These are phyloP conservation scores for Coelastrella sp. DNA, from an alignment of 139 green algal species.

Conservation along the genomic window DNA sequence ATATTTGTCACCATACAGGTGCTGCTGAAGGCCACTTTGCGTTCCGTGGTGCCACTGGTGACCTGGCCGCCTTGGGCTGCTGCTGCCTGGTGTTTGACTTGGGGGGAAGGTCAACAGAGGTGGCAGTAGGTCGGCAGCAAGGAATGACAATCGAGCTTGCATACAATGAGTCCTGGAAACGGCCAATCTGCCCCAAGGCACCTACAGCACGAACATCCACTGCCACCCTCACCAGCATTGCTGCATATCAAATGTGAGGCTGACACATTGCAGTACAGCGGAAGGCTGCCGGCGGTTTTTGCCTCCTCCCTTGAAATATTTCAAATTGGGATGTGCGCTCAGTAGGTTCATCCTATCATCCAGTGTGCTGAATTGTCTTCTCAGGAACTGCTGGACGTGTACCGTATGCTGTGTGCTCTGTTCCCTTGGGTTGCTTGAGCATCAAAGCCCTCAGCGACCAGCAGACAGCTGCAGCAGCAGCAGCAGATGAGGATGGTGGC, in stretches of 20 bases:
- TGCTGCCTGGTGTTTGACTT: constrained; percentile 21
- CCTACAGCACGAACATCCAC: too few relatives aligned
- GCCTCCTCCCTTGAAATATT: too few relatives aligned
- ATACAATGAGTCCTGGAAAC: too few relatives aligned
- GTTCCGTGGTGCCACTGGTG: constrained; percentile 1
- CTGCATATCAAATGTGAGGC: background rate
- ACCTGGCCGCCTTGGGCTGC: constrained; percentile 6
- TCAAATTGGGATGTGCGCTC: too few relatives aligned
- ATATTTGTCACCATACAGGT: background rate
- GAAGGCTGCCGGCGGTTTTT: too few relatives aligned
- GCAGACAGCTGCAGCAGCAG: background rate
- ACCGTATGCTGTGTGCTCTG: background rate
- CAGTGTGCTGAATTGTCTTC: background rate
- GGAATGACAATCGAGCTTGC: background rate
- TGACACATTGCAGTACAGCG: too few relatives aligned
- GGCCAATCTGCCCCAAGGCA: too few relatives aligned
- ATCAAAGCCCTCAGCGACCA: background rate
- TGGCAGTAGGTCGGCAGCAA: constrained; percentile 15
- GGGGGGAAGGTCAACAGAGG: constrained; percentile 29
- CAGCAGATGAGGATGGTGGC: background rate
- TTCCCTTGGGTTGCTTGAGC: constrained; percentile 15
- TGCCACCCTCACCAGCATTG: too few relatives aligned
- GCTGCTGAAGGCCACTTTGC: constrained; percentile 11
- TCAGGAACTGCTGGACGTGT: constrained; percentile 10
- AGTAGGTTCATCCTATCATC: background rate